Conservation (phyloP, 2,329 filamentous ascomycete genomes). For the Curvularia hawaiiensis region DNA sequence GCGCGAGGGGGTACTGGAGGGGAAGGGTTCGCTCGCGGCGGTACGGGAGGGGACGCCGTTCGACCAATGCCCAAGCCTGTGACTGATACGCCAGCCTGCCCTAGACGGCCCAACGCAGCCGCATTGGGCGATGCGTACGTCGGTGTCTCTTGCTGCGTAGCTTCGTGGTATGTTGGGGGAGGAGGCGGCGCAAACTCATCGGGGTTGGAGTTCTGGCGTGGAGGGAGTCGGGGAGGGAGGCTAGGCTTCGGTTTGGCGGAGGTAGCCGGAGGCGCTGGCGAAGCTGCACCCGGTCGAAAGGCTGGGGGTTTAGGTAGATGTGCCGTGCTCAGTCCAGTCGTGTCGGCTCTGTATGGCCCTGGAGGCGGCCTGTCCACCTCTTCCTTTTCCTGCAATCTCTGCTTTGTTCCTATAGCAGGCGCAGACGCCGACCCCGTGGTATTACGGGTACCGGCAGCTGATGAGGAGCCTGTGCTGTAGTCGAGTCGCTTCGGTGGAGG, state of each 20-base stretch:
- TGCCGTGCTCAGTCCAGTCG: constrained; percentile 71
- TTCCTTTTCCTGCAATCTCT: constrained; percentile 45
- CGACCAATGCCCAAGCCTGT: constrained; percentile 75
- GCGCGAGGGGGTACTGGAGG: constrained; percentile 39
- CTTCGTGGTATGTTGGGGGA: constrained; percentile 57
- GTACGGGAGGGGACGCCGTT: constrained; percentile 42
- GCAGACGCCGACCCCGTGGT: constrained; percentile 48
- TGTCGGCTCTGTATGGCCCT: constrained; percentile 71
- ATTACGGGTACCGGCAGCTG: constrained; percentile 20
- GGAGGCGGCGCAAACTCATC: constrained; percentile 52
- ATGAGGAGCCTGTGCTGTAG: constrained; percentile 53
- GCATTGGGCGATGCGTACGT: constrained; percentile 56
- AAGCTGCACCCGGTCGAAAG: constrained; percentile 50
- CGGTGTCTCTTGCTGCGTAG: constrained; percentile 32
- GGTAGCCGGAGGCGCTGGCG: constrained; percentile 31
- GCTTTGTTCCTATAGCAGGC: constrained; percentile 47
- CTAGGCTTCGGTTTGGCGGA: constrained; percentile 56
- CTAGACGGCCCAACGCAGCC: constrained; percentile 68
- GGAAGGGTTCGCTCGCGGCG: constrained; percentile 44
- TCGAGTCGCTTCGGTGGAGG: constrained; percentile 74
- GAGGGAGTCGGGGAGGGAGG: constrained; percentile 73
- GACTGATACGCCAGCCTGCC: constrained; percentile 77
- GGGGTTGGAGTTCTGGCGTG: constrained; percentile 64
- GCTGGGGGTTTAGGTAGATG: constrained; percentile 74
- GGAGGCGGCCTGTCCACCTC: constrained; percentile 53